Evolutionary conservation across 371 early-diverging fungal species (phyloP).

Genomic region (Mucor sp.): DNA sequence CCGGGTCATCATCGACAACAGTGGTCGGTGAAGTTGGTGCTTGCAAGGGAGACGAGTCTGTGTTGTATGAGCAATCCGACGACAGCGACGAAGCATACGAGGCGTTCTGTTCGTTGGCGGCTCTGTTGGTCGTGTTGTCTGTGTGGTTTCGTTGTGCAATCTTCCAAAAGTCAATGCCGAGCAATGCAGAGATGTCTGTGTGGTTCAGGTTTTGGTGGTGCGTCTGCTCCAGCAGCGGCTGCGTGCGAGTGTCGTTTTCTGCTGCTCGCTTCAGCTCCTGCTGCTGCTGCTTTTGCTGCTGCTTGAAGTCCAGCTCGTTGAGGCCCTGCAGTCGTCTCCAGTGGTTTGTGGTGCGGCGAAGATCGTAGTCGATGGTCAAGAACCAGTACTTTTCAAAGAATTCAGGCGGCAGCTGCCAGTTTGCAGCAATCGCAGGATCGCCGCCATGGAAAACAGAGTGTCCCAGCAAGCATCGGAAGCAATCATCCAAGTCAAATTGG

Average conservation of each 20-base stretch:
- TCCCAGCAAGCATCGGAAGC: slow-evolving; percentile 52
- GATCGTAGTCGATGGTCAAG: slow-evolving; percentile 50
- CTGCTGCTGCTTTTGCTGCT: slow-evolving; percentile 20
- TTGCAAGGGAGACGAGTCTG: slow-evolving; percentile 1
- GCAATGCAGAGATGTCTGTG: slow-evolving; percentile 20
- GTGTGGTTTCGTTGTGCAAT: slow-evolving; percentile 10
- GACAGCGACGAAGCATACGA: slow-evolving; percentile 28
- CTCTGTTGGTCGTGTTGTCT: neutral
- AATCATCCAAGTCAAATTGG: slow-evolving; percentile 61
- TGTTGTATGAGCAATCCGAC: slow-evolving; percentile 17
- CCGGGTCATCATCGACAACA: slow-evolving; percentile 12
- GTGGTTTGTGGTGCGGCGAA: slow-evolving; percentile 37
- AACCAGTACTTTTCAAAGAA: slow-evolving; percentile 65
- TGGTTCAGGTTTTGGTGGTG: slow-evolving; percentile 3
- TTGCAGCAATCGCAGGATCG: slow-evolving; percentile 56
- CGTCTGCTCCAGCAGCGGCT: slow-evolving; percentile 12
- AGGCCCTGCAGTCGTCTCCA: slow-evolving; percentile 38
- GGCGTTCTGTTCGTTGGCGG: neutral
- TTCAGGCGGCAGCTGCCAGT: slow-evolving; percentile 58
- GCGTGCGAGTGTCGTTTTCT: neutral
- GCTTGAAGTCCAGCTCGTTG: slow-evolving; percentile 27
- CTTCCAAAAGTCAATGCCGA: slow-evolving; percentile 28
- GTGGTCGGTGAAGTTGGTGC: slow-evolving; percentile 7
- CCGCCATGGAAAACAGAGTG: slow-evolving; percentile 60
- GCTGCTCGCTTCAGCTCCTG: neutral